Conservation (phyloP, 768 basidiomycete genomes). For the Leccinum sublutescens region DNA sequence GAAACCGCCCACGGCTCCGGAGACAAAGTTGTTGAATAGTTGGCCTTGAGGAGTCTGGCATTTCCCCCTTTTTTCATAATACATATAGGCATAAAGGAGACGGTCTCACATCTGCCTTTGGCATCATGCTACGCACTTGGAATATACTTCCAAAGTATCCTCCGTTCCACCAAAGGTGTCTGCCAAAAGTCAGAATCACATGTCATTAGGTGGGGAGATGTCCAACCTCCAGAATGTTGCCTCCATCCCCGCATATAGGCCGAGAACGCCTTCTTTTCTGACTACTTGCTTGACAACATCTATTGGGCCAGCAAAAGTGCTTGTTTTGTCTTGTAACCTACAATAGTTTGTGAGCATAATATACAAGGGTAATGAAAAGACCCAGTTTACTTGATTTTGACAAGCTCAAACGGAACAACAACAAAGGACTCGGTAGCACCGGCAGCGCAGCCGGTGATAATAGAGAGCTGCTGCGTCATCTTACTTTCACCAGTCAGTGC, state of each 20-base stretch:
- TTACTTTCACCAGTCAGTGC: constrained; percentile 62
- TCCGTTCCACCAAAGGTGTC: constrained; percentile 90
- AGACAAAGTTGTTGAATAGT: constrained; percentile 88
- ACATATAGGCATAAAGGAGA: neutral
- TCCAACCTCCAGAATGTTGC: constrained; percentile 92
- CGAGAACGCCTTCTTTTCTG: constrained; percentile 74
- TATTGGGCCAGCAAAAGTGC: constrained; percentile 86
- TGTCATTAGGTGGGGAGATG: neutral
- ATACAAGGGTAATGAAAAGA: constrained; percentile 8
- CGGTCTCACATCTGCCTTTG: constrained; percentile 75
- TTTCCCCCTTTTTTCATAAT: neutral
- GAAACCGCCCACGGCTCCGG: constrained; percentile 87
- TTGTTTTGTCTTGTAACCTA: constrained; percentile 89
- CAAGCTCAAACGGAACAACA: constrained; percentile 95
- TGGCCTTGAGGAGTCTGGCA: constrained; percentile 60
- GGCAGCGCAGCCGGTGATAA: constrained; percentile 88
- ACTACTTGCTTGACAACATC: constrained; percentile 85
- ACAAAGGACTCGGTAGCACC: constrained; percentile 96
- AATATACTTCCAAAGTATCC: constrained; percentile 95
- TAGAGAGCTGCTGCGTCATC: constrained; percentile 87
- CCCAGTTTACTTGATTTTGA: constrained; percentile 73
- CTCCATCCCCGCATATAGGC: constrained; percentile 94
- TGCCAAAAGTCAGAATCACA: constrained; percentile 26
- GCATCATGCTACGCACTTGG: constrained; percentile 75
- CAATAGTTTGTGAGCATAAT: neutral